Base-by-base conservation (phyloP, 371 early-diverging fungal genomes). In the Saksenaea vasiformis region DNA sequence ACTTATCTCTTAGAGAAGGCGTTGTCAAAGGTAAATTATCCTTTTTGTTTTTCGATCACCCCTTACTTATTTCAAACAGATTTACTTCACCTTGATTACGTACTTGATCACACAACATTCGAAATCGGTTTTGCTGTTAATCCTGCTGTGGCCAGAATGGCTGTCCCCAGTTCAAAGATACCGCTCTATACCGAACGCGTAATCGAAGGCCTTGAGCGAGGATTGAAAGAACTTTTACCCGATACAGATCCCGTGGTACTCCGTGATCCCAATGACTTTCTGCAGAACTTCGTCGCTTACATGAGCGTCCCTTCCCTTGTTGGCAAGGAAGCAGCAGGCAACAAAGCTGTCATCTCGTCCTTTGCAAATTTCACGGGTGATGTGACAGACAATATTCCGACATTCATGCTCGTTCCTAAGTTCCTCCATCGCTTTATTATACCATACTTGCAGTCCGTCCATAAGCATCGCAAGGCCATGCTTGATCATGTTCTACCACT, bases 311-410 rank as follows among this genome's bases (percentile, higher is more conserved):
- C 69, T 27, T 53, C 69, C 35, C 61, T 78, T 4, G n/a, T 76
- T 10, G 78, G 78, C 28, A 26, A 59, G 22, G 76, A 78, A 51
- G 60, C 71, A 5, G 70, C 53, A 9, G 60, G 36, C 11, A 69
- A 78, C 37, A 56, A 36, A 0, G 43, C 56, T 7, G 74, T 78
- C 0, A 71, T 79, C 41, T 27, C 67, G 10, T 70, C 76, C n/a
- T 76, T 79, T 66, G 72, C 76, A 17, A 65, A 67, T 9, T 76
- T 79, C 35, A 79, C 79, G 0, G 61, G 58, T 1, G 77, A 79
- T 67, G 61, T 79, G 3, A 74, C 72, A 1, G 39, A 44, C 38
- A 76, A 73, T 31, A 19, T 76, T 8, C 58, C 56, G 11, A 31
- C 67, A 1, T 74, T 74, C 36, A 36, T 70, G 43, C 13, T 61